Evolutionary conservation across 1,284 basidiomycete species (phyloP).

Genomic region (Entoloma clypeatum): DNA sequence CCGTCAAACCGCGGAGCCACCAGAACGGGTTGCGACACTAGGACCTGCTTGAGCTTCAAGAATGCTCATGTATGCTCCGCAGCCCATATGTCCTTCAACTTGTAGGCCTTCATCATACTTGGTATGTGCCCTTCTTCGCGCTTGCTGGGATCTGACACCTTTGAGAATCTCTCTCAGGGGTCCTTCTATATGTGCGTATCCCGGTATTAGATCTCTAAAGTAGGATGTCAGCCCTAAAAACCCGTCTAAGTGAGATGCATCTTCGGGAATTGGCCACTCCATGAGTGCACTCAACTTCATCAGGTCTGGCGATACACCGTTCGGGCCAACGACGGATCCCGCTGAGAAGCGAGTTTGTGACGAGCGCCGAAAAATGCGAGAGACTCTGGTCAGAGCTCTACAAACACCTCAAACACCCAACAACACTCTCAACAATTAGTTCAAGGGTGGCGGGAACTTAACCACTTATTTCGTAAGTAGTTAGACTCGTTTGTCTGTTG

Average conservation of each 20-base stretch:
- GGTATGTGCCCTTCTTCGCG: constrained; percentile 23
- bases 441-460: too few species aligned
- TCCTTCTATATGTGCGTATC: constrained; percentile 18
- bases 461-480: too few species aligned
- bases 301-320: constrained; percentile 29
- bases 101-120: constrained; percentile 19
- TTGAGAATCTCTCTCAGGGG: constrained; percentile 28
- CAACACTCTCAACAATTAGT: too few species aligned
- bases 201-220: constrained; percentile 22
- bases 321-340: constrained; percentile 25
- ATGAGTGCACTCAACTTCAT: constrained; percentile 32
- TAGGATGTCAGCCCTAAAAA: constrained; percentile 25
- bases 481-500: too few species aligned
- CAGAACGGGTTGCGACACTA: constrained; percentile 30
- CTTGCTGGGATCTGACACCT: constrained; percentile 21
- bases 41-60: constrained; percentile 24
- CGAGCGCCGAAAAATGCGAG: too few species aligned
- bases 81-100: constrained; percentile 25
- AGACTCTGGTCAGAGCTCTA: too few species aligned
- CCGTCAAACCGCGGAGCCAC: constrained; percentile 27
- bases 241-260: constrained; percentile 24
- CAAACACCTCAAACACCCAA: too few species aligned
- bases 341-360: too few species aligned
- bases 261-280: constrained; percentile 27
- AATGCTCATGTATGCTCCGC: constrained; percentile 28